Percentiles rank a stretch among this genome's conserved stretches.
Conservation (phyloP, 768 basidiomycete genomes). For the Obba rivulosa region DNA sequence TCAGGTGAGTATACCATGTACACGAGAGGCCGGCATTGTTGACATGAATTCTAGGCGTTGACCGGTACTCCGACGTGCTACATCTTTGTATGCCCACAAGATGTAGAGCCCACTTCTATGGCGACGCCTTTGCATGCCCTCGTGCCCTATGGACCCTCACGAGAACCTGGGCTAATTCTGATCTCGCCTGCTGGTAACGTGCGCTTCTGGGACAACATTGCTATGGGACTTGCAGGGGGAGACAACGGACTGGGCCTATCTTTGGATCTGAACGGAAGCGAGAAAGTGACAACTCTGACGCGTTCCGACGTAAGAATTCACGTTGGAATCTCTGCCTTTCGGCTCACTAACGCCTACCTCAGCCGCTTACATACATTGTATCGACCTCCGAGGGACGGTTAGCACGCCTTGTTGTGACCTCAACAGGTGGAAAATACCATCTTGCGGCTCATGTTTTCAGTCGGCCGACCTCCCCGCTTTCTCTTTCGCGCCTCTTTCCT, state of each 20-base stretch:
- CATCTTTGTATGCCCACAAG: constrained; percentile 67
- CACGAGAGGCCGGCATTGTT: neutral
- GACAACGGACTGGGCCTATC: constrained; percentile 52
- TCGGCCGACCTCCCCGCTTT: constrained; percentile 41
- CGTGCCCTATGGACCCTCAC: constrained; percentile 56
- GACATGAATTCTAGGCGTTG: constrained; percentile 36
- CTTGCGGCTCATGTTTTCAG: constrained; percentile 57
- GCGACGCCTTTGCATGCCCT: constrained; percentile 46
- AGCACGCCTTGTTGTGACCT: constrained; percentile 59
- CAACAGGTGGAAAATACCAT: constrained; percentile 64
- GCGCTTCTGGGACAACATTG: constrained; percentile 86
- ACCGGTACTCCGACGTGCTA: constrained; percentile 77
- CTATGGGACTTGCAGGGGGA: constrained; percentile 77
- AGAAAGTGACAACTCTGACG: constrained; percentile 61
- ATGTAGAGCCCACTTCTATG: constrained; percentile 43
- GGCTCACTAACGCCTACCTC: neutral
- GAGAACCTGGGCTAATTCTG: constrained; percentile 86
- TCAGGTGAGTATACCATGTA: constrained; percentile 36
- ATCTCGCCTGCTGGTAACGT: constrained; percentile 65
- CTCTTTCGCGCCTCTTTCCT: constrained; percentile 38
- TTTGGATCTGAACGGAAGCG: constrained; percentile 46
- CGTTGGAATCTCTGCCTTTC: neutral
- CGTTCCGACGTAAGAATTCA: constrained; percentile 52
- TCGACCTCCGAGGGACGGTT: constrained; percentile 65
- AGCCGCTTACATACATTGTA: constrained; percentile 64